Conservation (phyloP, 2,329 filamentous ascomycete species). For the Aspergillus ruber region DNA sequence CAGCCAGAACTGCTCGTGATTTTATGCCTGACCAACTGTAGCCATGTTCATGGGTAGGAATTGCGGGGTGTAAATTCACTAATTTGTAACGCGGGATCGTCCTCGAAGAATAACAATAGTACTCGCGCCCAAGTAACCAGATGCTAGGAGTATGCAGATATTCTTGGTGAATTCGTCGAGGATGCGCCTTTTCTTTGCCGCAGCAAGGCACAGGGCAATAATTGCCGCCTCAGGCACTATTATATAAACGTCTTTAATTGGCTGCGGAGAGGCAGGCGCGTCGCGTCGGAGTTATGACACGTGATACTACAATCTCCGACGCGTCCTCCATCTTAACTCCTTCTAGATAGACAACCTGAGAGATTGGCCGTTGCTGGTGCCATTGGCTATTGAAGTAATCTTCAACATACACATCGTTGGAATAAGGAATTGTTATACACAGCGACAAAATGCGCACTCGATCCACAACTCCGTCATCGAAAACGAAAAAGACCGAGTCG, state of each 20-base stretch:
- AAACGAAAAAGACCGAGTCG: conserved; percentile 9
- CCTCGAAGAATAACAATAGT: background rate
- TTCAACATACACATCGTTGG: background rate
- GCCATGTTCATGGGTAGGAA: conserved; percentile 8
- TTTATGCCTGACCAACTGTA: background rate
- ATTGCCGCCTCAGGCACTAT: conserved; percentile 6
- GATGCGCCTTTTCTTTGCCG: conserved; percentile 4
- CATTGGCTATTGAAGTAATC: background rate
- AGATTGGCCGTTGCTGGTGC: background rate
- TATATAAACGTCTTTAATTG: conserved; percentile 16
- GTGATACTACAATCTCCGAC: background rate
- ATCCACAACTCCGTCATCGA: conserved; percentile 14
- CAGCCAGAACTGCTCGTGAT: background rate
- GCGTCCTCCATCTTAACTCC: conserved; percentile 9
- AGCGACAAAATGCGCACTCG: conserved; percentile 22
- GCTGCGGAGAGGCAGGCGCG: conserved; percentile 20
- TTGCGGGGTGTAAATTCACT: conserved; percentile 5
- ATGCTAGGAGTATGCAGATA: background rate
- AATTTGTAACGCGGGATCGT: background rate
- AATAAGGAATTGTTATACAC: background rate
- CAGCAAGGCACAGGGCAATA: conserved; percentile 7
- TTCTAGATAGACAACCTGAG: background rate
- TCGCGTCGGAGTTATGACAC: conserved; percentile 15
- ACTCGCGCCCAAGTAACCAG: background rate
- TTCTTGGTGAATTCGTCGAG: background rate